phyloP scores from a whole-genome alignment of 345 rosid genomes.

The Ceriops decandra region DNA sequence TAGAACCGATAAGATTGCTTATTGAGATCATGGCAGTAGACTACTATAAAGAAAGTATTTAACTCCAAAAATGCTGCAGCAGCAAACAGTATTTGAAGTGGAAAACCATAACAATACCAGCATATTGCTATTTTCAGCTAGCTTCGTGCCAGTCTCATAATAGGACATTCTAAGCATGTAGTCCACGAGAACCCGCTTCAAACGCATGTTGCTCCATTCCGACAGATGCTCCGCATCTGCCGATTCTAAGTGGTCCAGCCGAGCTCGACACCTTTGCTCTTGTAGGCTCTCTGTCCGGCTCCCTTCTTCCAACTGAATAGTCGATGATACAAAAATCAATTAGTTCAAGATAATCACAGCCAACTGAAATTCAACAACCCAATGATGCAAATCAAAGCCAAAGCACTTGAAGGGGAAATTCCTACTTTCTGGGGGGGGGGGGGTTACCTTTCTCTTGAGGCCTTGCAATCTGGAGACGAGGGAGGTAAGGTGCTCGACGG shows the following conservation, averaged over 20 bases:
- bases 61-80: background rate
- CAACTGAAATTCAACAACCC: no score
- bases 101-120: constrained; percentile 34
- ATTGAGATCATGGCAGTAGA: no score
- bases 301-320: constrained; percentile 79
- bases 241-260: constrained; percentile 85
- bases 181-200: constrained; percentile 88
- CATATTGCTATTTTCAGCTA: constrained; percentile 71
- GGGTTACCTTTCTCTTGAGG: constrained; percentile 76
- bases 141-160: constrained; percentile 67
- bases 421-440: background rate
- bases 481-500: constrained; percentile 64
- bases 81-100: background rate
- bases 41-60: no score
- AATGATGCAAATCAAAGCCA: no score
- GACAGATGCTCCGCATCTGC: constrained; percentile 59
- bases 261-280: constrained; percentile 83
- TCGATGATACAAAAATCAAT: background rate
- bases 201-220: constrained; percentile 68
- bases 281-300: constrained; percentile 67
- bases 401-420: background rate
- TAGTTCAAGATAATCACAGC: no score
- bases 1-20: no score
- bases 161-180: constrained; percentile 94
- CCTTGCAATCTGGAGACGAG: constrained; percentile 95